Evolutionary conservation across 495 filamentous ascomycete species (phyloP).

Genomic region (Aspergillus nidulans): DNA sequence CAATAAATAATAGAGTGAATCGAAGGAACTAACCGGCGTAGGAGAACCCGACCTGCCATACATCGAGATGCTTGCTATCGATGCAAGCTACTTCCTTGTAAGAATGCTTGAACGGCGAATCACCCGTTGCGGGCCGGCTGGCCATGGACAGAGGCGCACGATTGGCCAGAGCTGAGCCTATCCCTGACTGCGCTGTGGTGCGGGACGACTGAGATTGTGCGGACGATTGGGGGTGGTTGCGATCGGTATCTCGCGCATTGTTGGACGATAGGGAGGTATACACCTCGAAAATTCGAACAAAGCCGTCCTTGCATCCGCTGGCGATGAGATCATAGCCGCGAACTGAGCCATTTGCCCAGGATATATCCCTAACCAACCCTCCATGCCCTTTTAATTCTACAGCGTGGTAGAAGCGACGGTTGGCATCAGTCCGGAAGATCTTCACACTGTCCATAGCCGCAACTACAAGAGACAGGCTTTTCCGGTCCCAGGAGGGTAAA

Average conservation of each 20-base stretch:
- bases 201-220: conserved; percentile 35
- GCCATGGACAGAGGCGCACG: conserved; percentile 28
- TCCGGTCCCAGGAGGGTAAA: conserved; percentile 68
- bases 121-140: conserved; percentile 30
- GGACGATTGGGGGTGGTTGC: conserved; percentile 26
- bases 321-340: conserved; percentile 86
- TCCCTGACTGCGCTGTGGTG: conserved; percentile 45
- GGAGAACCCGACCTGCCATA: conserved; percentile 48
- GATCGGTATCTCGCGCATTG: conserved; percentile 25
- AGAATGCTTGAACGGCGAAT: conserved; percentile 41
- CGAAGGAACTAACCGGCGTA: conserved; percentile 35
- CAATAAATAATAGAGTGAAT: neutral
- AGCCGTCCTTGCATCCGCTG: conserved; percentile 87
- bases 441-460: conserved; percentile 76
- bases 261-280: conserved; percentile 44
- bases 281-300: conserved; percentile 78
- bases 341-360: conserved; percentile 87
- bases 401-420: conserved; percentile 68
- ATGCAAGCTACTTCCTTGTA: conserved; percentile 45
- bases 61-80: conserved; percentile 46
- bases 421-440: conserved; percentile 72
- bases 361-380: conserved; percentile 80
- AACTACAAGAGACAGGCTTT: conserved; percentile 71
- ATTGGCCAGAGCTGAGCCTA: conserved; percentile 47
- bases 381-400: conserved; percentile 66